These are phyloP conservation scores for Leucoagaricus sp. DNA, from an alignment of 1,284 basidiomycete genomes.

Conservation along the genomic window DNA sequence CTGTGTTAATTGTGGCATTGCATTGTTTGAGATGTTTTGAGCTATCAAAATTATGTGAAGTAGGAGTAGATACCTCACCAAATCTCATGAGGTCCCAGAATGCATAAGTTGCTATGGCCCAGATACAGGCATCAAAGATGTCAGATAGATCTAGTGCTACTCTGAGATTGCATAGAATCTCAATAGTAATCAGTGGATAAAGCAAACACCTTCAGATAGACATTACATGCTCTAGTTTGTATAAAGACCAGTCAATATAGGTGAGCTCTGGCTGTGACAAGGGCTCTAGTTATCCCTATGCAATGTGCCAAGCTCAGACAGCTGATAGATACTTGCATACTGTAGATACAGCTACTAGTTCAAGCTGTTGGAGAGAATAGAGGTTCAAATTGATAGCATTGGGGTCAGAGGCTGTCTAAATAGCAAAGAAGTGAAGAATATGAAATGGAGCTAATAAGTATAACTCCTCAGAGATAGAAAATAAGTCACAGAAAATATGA, in stretches of 20 bases:
- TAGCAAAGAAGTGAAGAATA: slow-evolving; percentile 34
- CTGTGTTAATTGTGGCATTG: slow-evolving; percentile 19
- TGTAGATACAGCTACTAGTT: slow-evolving; percentile 21
- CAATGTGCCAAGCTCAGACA: slow-evolving; percentile 38
- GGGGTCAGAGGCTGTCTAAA: slow-evolving; percentile 25
- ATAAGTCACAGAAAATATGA: slow-evolving; percentile 39
- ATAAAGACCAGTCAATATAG: slow-evolving; percentile 27
- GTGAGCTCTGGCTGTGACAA: slow-evolving; percentile 7
- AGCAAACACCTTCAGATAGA: slow-evolving; percentile 17
- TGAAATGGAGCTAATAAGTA: not conserved
- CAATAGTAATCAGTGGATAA: slow-evolving; percentile 29
- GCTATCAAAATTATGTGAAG: slow-evolving; percentile 21
- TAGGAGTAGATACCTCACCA: slow-evolving; percentile 31
- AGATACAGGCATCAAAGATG: slow-evolving; percentile 38
- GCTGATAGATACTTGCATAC: slow-evolving; percentile 35
- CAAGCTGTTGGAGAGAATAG: not conserved
- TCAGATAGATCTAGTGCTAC: slow-evolving; percentile 22
- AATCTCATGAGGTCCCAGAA: slow-evolving; percentile 41
- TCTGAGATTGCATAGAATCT: slow-evolving; percentile 28
- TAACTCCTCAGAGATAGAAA: not conserved
- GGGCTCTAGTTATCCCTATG: slow-evolving; percentile 36
- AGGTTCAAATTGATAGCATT: not conserved
- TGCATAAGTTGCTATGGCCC: slow-evolving; percentile 33
- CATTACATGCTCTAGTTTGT: slow-evolving; percentile 24
- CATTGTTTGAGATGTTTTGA: slow-evolving; percentile 24